Evolutionary conservation across 169 alveolate genomes (phyloP), one percentile per base, ranked within the genome.

Genomic region (Plasmodium adleri): DNA sequence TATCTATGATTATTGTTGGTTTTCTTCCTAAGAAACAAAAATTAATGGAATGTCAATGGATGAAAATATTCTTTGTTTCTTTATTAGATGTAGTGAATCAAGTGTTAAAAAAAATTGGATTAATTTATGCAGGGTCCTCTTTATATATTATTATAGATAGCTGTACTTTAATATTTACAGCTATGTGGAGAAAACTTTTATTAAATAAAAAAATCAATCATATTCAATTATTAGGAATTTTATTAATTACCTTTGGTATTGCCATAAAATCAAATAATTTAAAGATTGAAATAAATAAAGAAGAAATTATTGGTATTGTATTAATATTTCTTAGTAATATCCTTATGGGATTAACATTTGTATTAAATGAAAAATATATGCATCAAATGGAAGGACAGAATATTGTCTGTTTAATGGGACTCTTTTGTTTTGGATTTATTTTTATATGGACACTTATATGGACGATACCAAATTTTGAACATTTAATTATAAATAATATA

Each of bases 331-430:
- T 73, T 0, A 90, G 94, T n/a, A 64, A 88, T 39, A 52, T 92
- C 4, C 39, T 92, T 13, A 92, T 89, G 92, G 95, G 95, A 5
- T 58, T 92, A 50, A 73, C 93, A 6, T 92, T 88, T 26, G 95
- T 92, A 8, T 66, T 88, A 24, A 92, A 92, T 54, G 95, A 92
- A 74, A 92, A 92, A 60, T 92, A 70, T 86, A 88, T 92, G 95
- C 24, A 87, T 6, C 49, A 72, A 32, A 90, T 89, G 64, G 95
- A 92, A 63, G 95, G 95, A 3, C 95, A 90, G 20, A 92, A 92
- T 71, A 92, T 92, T 47, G 95, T 92, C 15, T 92, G 95, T 68
- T 85, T 92, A 88, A 92, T 92, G 94, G 95, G 95, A 15, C 60
- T 92, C 13, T 88, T 90, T 72, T 22, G 94, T 68, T 67, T 74